These are phyloP conservation scores for Fusarium circinatum DNA, from an alignment of 2,329 filamentous ascomycete genomes.

Conservation along the genomic window DNA sequence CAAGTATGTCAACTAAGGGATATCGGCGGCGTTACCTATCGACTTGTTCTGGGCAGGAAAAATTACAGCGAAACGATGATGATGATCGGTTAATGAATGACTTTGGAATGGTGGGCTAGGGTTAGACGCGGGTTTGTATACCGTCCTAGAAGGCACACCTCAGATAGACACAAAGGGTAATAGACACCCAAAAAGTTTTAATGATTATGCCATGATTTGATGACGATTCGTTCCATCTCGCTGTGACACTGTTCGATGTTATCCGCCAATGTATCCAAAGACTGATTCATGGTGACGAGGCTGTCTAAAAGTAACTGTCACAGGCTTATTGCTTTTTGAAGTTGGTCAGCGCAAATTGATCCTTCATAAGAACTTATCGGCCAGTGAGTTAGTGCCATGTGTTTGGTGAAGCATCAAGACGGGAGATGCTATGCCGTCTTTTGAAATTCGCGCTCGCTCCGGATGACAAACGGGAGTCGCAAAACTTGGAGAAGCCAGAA, in stretches of 20 bases:
- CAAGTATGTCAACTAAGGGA: conserved; percentile 55
- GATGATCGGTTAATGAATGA: conserved; percentile 28
- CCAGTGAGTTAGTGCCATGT: not conserved
- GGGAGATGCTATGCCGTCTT: not conserved
- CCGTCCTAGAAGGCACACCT: conserved; percentile 10
- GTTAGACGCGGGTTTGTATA: not conserved
- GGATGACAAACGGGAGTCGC: too few relatives aligned
- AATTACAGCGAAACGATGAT: conserved; percentile 19
- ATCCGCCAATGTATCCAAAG: too few relatives aligned
- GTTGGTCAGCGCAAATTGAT: not conserved
- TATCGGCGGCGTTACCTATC: not conserved
- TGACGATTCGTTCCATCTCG: not conserved
- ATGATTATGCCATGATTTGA: conserved; percentile 29
- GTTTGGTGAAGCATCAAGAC: not conserved
- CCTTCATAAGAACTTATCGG: not conserved
- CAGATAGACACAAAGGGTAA: conserved; percentile 21
- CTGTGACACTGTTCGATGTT: not conserved
- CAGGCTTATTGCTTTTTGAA: not conserved
- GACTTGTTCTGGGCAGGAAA: not conserved
- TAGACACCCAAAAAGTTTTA: conserved; percentile 26
- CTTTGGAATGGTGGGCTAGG: not conserved
- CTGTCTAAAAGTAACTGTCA: not conserved
- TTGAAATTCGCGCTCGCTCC: not conserved
- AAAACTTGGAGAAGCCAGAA: too few relatives aligned
- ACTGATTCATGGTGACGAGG: too few relatives aligned